These are phyloP conservation scores for Picea abies DNA, from an alignment of 83 land plant genomes.

Conservation along the genomic window DNA sequence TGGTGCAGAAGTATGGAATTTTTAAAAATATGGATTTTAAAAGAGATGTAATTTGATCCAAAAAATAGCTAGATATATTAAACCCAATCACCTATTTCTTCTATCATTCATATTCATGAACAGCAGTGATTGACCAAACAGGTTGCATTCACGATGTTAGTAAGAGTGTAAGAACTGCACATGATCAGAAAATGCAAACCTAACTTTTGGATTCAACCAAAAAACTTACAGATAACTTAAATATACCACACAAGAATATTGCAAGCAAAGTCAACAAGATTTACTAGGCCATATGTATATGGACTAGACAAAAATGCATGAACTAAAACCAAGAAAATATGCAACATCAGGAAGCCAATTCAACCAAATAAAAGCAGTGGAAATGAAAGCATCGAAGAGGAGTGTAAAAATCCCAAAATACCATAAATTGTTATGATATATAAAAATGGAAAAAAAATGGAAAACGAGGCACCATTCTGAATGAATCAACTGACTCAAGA, in stretches of 20 bases:
- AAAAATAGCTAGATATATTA: not conserved
- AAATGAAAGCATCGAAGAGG: not conserved
- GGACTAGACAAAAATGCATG: not conserved
- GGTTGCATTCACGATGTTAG: not conserved
- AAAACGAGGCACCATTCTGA: not conserved
- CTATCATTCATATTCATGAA: not conserved
- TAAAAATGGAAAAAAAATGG: not conserved
- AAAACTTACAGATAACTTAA: not conserved
- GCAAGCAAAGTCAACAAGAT: not conserved
- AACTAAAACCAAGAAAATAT: not conserved
- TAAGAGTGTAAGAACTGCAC: not conserved
- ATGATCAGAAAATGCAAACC: not conserved
- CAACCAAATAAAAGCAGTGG: not conserved
- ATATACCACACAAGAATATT: not conserved
- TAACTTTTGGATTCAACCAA: not conserved
- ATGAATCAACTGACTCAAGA: not conserved
- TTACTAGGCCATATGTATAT: not conserved
- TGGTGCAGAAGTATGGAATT: not conserved
- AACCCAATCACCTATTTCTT: not conserved
- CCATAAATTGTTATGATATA: too few species aligned
- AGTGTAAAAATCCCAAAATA: not conserved
- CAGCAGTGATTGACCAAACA: not conserved
- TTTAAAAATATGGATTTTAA: not conserved
- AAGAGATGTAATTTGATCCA: not conserved
- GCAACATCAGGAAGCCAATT: not conserved